Conservation (phyloP, 305 asterid species). For the Plantago coronopus region DNA sequence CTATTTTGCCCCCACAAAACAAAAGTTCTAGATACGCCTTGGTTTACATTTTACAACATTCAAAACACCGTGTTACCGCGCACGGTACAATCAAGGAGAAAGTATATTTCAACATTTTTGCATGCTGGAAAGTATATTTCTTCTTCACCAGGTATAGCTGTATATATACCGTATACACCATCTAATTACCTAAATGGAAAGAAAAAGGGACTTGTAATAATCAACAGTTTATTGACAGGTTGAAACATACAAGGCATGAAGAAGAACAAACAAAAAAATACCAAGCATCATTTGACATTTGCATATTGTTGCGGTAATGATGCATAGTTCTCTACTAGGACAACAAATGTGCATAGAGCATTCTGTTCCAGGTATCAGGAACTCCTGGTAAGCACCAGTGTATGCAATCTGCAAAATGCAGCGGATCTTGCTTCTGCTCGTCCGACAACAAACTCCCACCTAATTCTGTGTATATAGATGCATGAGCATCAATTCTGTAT, state of each 20-base stretch:
- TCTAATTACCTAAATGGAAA: not conserved
- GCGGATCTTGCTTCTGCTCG: constrained; percentile 66
- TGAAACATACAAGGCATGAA: not conserved
- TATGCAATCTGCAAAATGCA: constrained; percentile 74
- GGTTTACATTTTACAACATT: too few species aligned
- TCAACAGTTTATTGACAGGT: constrained; percentile 10
- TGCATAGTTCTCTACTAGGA: not conserved
- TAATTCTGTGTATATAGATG: constrained; percentile 63
- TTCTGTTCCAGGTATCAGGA: constrained; percentile 91
- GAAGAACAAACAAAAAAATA: constrained; percentile 9
- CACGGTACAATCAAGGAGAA: too few species aligned
- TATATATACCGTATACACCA: too few species aligned
- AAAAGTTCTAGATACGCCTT: too few species aligned
- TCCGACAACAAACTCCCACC: constrained; percentile 59
- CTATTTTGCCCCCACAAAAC: too few species aligned
- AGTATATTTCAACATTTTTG: too few species aligned
- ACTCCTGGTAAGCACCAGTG: constrained; percentile 95
- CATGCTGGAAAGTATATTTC: too few species aligned
- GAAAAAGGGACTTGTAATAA: not conserved
- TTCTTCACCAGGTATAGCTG: too few species aligned
- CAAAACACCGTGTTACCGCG: too few species aligned
- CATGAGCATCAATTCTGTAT: constrained; percentile 70
- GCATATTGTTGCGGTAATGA: constrained; percentile 22
- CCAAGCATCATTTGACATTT: too few species aligned
- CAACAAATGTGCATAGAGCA: constrained; percentile 58